Evolutionary conservation across 768 basidiomycete species (phyloP), one percentile per base, ranked within the genome.

Genomic region (Amanita pseudoporphyria): DNA sequence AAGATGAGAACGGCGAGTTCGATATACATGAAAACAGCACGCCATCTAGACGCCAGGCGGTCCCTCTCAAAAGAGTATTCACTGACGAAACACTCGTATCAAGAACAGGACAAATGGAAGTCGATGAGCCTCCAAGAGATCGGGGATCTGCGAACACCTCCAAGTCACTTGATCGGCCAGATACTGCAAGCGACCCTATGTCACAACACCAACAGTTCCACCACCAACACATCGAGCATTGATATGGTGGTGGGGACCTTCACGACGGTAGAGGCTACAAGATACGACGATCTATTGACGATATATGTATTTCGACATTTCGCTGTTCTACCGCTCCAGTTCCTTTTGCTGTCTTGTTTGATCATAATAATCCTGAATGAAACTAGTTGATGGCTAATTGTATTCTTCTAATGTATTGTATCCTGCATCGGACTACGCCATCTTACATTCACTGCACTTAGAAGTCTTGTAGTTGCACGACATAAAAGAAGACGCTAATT

Each of bases 241-340:
- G 5, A 53, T 85, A 52, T 87, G 80, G 81, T 87, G 85, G 82
- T 88, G 86, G 85, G 84, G 84, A 0, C 86, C 87, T 2, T 63
- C 90, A 18, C 69, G 75, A 40, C 71, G 73, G 24, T 90, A 86
- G 87, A 71, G 88, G 40, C 62, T 90, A 56, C 77, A 82, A 55
- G 88, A 91, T 58, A 77, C 84, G 53, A 89, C 87, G 7, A 70
- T 73, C 44, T 91, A 91, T 62, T 71, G 58, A 67, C 13, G 4
- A 33, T 6, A 43, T 13, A 13, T 43, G 28, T 26, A n/a, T 42
- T n/a, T n/a, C n/a, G n/a, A n/a, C n/a, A n/a, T n/a, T n/a, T 43
- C 7, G 5, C 26, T 28, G 22, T 7, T 43, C 26, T 43, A 24
- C 21, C 28, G 28, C 14, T n/a, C 24, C 9, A 7, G 13, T n/a